phyloP scores from a whole-genome alignment of 139 green algal genomes.

The Picochlorum sp. region DNA sequence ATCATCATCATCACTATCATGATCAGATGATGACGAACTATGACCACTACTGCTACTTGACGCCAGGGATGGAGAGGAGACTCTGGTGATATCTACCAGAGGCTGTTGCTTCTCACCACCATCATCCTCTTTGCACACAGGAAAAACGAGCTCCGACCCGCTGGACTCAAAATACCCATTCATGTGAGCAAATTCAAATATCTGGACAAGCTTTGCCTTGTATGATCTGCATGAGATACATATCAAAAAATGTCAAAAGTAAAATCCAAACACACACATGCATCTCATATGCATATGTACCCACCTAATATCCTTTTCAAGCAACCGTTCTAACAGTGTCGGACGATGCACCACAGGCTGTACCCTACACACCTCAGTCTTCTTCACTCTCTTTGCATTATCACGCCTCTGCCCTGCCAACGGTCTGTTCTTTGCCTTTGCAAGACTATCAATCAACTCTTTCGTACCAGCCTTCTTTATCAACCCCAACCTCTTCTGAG shows the following conservation, averaged over 20 bases:
- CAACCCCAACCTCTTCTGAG: slow-evolving; percentile 23
- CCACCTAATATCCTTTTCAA: slow-evolving; percentile 40
- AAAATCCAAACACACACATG: slow-evolving; percentile 48
- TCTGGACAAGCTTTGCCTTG: background rate
- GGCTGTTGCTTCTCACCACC: background rate
- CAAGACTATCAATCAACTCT: slow-evolving; percentile 15
- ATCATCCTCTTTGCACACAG: background rate
- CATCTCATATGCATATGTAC: slow-evolving; percentile 22
- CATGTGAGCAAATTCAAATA: slow-evolving; percentile 4
- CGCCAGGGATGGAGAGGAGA: too few species aligned
- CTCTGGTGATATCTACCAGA: too few species aligned
- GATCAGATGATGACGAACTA: too few species aligned
- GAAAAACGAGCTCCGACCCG: background rate
- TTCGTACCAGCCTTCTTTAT: slow-evolving; percentile 19
- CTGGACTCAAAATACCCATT: background rate
- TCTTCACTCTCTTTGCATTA: slow-evolving; percentile 14
- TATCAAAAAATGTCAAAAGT: slow-evolving; percentile 25
- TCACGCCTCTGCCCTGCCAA: background rate
- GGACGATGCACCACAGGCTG: too few species aligned
- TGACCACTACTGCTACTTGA: too few species aligned
- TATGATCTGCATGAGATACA: background rate
- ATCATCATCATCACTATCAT: too few species aligned
- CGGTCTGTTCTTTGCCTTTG: background rate
- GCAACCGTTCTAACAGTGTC: slow-evolving; percentile 49
- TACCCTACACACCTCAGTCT: background rate